A percentile compares a stretch with the other conserved stretches of the same genome.
Conservation (phyloP, 768 basidiomycete species). For the Tylopilus balloui region DNA sequence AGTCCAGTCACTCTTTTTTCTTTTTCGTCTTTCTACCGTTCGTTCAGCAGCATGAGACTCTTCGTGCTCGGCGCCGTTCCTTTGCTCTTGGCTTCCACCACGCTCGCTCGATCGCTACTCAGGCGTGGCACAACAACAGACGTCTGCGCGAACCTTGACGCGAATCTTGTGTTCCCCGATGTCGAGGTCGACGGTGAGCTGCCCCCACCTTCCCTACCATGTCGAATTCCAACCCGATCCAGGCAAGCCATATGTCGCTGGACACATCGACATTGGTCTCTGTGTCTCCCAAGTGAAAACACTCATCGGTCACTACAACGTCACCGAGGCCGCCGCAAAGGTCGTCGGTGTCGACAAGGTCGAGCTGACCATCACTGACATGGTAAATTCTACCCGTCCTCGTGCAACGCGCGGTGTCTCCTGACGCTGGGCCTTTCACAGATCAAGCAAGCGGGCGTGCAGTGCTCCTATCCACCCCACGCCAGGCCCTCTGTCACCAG, state of each 20-base stretch:
- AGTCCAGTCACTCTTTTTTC: neutral
- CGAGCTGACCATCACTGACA: slow-evolving; percentile 10
- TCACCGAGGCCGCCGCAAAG: slow-evolving; percentile 20
- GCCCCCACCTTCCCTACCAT: neutral
- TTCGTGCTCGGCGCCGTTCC: slow-evolving; percentile 12
- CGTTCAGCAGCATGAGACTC: slow-evolving; percentile 15
- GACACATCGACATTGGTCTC: slow-evolving; percentile 27
- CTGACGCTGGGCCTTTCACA: neutral
- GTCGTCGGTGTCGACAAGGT: slow-evolving; percentile 25
- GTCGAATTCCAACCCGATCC: neutral
- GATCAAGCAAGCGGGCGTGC: slow-evolving; percentile 21
- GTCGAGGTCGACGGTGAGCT: slow-evolving; percentile 8
- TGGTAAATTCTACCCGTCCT: slow-evolving; percentile 18
- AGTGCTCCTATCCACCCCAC: slow-evolving; percentile 35
- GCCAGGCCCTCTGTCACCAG: slow-evolving; percentile 14
- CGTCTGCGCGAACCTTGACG: slow-evolving; percentile 15
- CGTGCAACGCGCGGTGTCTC: neutral
- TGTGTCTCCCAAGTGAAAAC: slow-evolving; percentile 27
- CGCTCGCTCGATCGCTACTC: slow-evolving; percentile 15
- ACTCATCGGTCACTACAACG: slow-evolving; percentile 23
- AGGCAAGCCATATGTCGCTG: slow-evolving; percentile 23
- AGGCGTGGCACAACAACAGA: slow-evolving; percentile 7
- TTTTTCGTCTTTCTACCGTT: neutral
- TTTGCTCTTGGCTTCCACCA: slow-evolving; percentile 15
- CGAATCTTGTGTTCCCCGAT: slow-evolving; percentile 18